phyloP scores from a whole-genome alignment of 495 filamentous ascomycete genomes.

The Mycothermus thermophilus region DNA sequence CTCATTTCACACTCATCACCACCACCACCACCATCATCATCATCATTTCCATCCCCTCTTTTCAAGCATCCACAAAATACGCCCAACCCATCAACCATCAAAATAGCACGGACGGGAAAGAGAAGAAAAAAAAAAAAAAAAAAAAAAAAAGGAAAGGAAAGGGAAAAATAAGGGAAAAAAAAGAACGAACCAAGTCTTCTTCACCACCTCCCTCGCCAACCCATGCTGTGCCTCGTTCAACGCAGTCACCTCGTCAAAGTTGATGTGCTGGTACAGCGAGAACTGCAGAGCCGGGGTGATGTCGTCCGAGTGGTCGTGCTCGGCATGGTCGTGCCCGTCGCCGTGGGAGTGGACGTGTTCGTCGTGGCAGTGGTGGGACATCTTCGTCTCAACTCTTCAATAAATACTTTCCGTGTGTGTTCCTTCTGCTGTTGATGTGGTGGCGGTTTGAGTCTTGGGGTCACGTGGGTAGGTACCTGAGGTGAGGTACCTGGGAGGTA shows the following conservation, averaged over 20 bases:
- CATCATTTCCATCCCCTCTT: no score
- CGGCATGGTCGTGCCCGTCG: conserved; percentile 15
- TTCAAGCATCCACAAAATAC: no score
- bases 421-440: not conserved
- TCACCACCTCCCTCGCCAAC: conserved; percentile 60
- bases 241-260: conserved; percentile 73
- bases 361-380: conserved; percentile 35
- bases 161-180: no score
- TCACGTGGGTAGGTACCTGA: no score
- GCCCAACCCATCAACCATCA: no score
- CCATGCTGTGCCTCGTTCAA: conserved; percentile 62
- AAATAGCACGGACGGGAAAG: no score
- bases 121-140: no score
- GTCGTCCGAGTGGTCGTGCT: conserved; percentile 79
- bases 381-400: conserved; percentile 10
- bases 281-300: conserved; percentile 77
- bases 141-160: no score
- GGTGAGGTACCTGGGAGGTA: no score
- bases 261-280: conserved; percentile 78
- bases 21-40: no score
- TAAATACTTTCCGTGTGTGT: not conserved
- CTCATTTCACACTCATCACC: no score
- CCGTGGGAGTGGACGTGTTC: conserved; percentile 26
- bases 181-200: conserved; percentile 95
- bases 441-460: no score